Evolutionary conservation across 805 yeast species (phyloP).

Genomic region (Metschnikowia vanudenii): DNA sequence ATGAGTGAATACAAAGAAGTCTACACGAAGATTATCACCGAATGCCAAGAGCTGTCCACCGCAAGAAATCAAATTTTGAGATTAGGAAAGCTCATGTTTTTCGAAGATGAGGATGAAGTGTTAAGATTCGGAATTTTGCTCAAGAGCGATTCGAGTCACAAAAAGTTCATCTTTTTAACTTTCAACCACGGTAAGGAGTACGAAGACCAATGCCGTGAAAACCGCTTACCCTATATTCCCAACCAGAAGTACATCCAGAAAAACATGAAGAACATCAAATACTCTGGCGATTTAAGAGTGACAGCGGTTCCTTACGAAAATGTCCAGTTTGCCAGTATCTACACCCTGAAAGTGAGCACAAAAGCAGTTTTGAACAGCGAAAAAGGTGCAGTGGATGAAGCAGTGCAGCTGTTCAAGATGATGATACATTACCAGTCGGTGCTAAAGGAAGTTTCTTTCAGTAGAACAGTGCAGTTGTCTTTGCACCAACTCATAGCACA

Average conservation of each 20-base stretch:
- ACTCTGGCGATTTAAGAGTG: conserved; percentile 32
- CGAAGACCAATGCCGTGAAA: conserved; percentile 22
- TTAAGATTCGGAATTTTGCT: conserved; percentile 55
- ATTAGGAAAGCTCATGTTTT: conserved; percentile 59
- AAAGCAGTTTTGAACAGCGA: conserved; percentile 38
- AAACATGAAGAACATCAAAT: conserved; percentile 37
- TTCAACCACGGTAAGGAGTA: conserved; percentile 44
- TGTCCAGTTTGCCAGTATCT: conserved; percentile 46
- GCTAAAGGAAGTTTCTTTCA: conserved; percentile 47
- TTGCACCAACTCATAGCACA: conserved; percentile 38
- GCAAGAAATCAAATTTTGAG: conserved; percentile 46
- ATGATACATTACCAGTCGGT: conserved; percentile 37
- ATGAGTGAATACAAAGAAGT: conserved; percentile 46
- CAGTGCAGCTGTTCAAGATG: conserved; percentile 33
- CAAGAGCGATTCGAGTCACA: conserved; percentile 36
- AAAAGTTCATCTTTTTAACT: conserved; percentile 39
- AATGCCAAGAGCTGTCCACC: conserved; percentile 46
- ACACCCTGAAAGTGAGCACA: conserved; percentile 32
- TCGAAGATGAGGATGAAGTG: conserved; percentile 45
- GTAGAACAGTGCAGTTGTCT: conserved; percentile 29
- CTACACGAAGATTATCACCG: conserved; percentile 46
- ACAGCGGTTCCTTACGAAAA: conserved; percentile 40
- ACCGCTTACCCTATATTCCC: conserved; percentile 40
- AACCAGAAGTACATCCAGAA: conserved; percentile 29
- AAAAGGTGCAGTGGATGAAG: conserved; percentile 32